phyloP scores from a whole-genome alignment of 2,329 filamentous ascomycete genomes.

The Exophiala alcalophila region DNA sequence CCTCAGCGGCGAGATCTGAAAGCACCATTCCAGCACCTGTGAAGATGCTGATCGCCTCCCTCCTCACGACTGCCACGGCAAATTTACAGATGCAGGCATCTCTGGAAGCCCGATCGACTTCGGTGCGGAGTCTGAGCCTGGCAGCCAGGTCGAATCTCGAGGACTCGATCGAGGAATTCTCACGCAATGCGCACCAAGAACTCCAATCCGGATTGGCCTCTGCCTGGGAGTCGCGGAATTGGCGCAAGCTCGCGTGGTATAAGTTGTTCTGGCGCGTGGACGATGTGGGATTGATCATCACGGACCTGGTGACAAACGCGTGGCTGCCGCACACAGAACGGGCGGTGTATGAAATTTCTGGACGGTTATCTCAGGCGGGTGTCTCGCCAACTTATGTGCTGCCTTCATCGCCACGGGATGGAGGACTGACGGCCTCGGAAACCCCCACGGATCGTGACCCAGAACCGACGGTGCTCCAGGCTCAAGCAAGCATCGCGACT shows the following conservation, averaged over 20 bases:
- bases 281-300: constrained; percentile 79
- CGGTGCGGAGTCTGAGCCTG: constrained; percentile 39
- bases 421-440: not conserved
- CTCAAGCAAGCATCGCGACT: constrained; percentile 19
- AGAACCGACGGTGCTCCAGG: constrained; percentile 18
- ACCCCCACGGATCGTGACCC: not conserved
- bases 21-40: constrained; percentile 63
- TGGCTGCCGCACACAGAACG: constrained; percentile 79
- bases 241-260: constrained; percentile 86
- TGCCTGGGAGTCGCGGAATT: constrained; percentile 71
- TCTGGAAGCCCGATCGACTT: constrained; percentile 21
- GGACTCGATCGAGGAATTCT: constrained; percentile 65
- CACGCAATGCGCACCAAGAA: constrained; percentile 76
- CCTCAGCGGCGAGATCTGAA: constrained; percentile 35
- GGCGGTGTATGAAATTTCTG: constrained; percentile 77
- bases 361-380: constrained; percentile 67
- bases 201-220: constrained; percentile 74
- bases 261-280: constrained; percentile 94
- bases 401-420: not conserved
- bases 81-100: constrained; percentile 34
- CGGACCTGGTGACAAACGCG: constrained; percentile 70
- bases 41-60: constrained; percentile 62
- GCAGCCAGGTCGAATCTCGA: constrained; percentile 52
- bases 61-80: constrained; percentile 51
- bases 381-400: constrained; percentile 21